A percentile compares a stretch with the other conserved stretches of the same genome.
These are phyloP conservation scores for Scenedesmus sp. DNA, from an alignment of 163 green algal genomes.

Conservation along the genomic window DNA sequence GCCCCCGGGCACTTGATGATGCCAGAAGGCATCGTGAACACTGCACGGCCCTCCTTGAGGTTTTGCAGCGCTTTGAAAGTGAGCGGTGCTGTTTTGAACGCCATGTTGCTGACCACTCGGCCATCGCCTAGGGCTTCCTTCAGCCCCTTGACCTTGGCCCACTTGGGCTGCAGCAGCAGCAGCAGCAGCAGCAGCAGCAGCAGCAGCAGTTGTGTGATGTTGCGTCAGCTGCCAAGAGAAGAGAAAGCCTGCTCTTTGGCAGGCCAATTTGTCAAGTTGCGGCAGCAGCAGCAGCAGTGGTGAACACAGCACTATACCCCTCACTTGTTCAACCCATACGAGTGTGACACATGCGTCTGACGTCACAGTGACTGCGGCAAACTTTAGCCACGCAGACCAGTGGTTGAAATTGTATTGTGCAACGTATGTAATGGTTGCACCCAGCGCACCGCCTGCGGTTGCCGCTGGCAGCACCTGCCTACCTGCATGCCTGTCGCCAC, in stretches of 20 bases:
- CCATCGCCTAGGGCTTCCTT: conserved; percentile 8
- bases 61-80: conserved; percentile 16
- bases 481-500: conserved; percentile 39
- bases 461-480: neutral
- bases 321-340: too few species aligned
- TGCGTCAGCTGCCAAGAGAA: too few species aligned
- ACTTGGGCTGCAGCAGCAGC: neutral
- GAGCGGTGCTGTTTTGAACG: neutral
- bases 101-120: conserved; percentile 31
- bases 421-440: too few species aligned
- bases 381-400: too few species aligned
- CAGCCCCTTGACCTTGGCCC: conserved; percentile 27
- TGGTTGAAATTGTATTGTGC: too few species aligned
- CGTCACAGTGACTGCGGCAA: too few species aligned
- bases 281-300: neutral
- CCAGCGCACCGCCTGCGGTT: neutral
- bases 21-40: conserved; percentile 34
- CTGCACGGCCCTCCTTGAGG: neutral
- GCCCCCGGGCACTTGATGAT: conserved; percentile 36
- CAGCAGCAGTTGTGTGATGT: neutral
- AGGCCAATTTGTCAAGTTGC: too few species aligned
- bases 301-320: neutral
- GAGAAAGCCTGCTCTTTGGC: too few species aligned
- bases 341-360: too few species aligned
- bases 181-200: neutral